These are phyloP conservation scores for Fragaria nilgerrensis DNA, from an alignment of 306 rosid genomes.

Conservation along the genomic window DNA sequence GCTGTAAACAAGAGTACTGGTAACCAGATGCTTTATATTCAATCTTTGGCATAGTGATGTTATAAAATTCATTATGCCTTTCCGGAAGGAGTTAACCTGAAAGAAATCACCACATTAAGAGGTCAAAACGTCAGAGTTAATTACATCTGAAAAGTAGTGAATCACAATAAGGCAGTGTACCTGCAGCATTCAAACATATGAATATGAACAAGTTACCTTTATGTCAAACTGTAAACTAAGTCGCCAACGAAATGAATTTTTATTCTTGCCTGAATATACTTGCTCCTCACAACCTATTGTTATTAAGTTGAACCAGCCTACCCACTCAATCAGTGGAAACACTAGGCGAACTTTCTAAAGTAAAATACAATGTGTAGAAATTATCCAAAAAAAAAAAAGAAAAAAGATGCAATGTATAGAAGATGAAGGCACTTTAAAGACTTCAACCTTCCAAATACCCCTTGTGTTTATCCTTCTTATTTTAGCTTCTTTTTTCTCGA, in stretches of 20 bases:
- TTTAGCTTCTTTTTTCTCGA: not conserved
- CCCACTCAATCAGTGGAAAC: not conserved
- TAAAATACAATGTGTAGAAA: no score
- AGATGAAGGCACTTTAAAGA: not conserved
- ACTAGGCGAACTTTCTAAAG: no score
- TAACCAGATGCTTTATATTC: constrained; percentile 57
- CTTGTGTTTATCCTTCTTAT: not conserved
- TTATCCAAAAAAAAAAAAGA: no score
- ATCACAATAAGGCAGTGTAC: not conserved
- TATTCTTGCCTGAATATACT: not conserved
- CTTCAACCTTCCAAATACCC: not conserved
- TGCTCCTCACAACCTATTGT: not conserved
- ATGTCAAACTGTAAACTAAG: not conserved
- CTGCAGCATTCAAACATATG: not conserved
- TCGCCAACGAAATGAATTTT: not conserved
- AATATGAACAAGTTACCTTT: not conserved
- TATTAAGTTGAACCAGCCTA: not conserved
- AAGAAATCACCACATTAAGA: not conserved
- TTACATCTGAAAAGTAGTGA: not conserved
- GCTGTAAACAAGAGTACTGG: constrained; percentile 57
- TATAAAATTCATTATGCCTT: constrained; percentile 50
- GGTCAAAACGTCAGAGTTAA: not conserved
- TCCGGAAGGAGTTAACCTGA: constrained; percentile 19
- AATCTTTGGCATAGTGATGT: constrained; percentile 61
- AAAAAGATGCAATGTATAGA: not conserved